Base-by-base conservation (phyloP, 31 red algal species). In the Odonthalia washingtoniensis region DNA sequence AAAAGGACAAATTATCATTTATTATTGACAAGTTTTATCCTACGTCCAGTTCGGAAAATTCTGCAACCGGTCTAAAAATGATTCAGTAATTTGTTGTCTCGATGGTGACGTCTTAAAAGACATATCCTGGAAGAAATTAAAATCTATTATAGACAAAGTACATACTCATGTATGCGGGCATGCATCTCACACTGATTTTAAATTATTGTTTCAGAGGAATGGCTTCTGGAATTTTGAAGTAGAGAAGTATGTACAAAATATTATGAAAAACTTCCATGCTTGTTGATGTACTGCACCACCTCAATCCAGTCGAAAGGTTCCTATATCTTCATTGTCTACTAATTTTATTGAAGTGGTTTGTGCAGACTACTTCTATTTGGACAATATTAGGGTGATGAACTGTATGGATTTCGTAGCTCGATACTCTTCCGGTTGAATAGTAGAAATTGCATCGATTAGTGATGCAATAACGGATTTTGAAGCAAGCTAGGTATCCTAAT, bases 351-450 rank as follows among this genome's bases (percentile, higher is more conserved):
- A 49, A 27, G 74, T 46, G 6, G 31, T 49, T 45, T 46, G 38
- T 46, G 37, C 46, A 17, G 74, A 78, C 41, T 36, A 78, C 27
- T 78, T 78, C 41, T 45, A 46, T 78, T 28, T 46, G 5, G 74
- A 78, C 6, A 16, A 9, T 6, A 46, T 46, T 16, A 14, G 24
- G 6, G 5, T 78, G 5, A 6, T 45, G 34, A 14, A 78, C 39
- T 30, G 27, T 14, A 46, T 78, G 74, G 74, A 78, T 46, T 16
- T 49, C 6, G 26, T 28, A 9, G 27, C 32, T 14, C 5, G 74
- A 39, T 27, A 46, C 37, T 78, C 74, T 6, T 14, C n/a, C 27
- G 74, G 6, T 27, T 21, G 46, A 5, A 39, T 12, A 5, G 74
- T 78, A 14, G 5, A 14, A 17, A 17, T 36, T 17, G 26, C 37